These are phyloP conservation scores for Stemphylium vesicarium DNA, from an alignment of 2,329 filamentous ascomycete genomes.

Conservation along the genomic window DNA sequence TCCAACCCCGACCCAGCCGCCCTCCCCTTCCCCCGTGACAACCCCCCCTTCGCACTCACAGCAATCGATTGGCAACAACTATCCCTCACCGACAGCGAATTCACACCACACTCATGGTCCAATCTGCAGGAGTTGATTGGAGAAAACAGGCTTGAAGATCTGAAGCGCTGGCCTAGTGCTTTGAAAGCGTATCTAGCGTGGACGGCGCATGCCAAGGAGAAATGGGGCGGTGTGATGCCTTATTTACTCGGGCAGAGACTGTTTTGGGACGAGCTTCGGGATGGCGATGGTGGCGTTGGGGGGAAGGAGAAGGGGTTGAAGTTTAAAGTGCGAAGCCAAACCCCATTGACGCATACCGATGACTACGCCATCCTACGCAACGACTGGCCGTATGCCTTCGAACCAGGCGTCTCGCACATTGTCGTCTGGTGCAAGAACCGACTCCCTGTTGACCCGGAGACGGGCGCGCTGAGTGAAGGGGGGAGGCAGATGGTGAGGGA, in stretches of 20 bases:
- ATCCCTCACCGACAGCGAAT: slow-evolving; percentile 39
- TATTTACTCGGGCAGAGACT: slow-evolving; percentile 64
- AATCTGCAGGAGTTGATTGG: slow-evolving; percentile 44
- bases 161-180: slow-evolving; percentile 66
- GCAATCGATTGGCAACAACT: slow-evolving; percentile 45
- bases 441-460: slow-evolving; percentile 34
- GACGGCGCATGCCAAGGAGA: slow-evolving; percentile 60
- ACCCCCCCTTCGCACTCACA: slow-evolving; percentile 46
- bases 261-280: slow-evolving; percentile 54
- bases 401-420: slow-evolving; percentile 61
- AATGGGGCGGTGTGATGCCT: slow-evolving; percentile 62
- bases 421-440: slow-evolving; percentile 59
- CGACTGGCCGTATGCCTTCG: slow-evolving; percentile 69
- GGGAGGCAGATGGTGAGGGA: slow-evolving; percentile 37
- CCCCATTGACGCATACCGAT: slow-evolving; percentile 60
- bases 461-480: slow-evolving; percentile 40
- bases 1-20: slow-evolving; percentile 41
- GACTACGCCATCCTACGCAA: slow-evolving; percentile 66
- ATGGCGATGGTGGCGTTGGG: slow-evolving; percentile 14
- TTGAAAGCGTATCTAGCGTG: slow-evolving; percentile 66
- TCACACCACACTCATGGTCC: slow-evolving; percentile 45
- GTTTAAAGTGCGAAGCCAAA: slow-evolving; percentile 54
- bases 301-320: slow-evolving; percentile 20
- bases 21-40: slow-evolving; percentile 43
- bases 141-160: slow-evolving; percentile 60